Evolutionary conservation across 2,329 filamentous ascomycete species (phyloP).

Genomic region (Aciculosporium take): DNA sequence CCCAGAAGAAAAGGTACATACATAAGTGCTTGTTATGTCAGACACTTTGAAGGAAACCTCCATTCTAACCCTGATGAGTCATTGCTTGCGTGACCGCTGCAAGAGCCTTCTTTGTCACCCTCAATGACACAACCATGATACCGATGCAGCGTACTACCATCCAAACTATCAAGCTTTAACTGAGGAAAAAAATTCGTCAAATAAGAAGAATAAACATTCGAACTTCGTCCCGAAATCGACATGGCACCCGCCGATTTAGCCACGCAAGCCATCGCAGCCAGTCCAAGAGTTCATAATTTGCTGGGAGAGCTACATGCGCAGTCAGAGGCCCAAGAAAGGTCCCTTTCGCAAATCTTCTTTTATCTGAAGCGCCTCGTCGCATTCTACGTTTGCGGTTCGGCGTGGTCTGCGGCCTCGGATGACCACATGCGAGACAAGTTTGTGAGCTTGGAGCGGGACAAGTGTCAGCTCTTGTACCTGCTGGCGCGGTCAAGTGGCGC

Average conservation of each 20-base stretch:
- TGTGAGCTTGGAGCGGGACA: constrained; percentile 44
- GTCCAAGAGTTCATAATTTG: constrained; percentile 13
- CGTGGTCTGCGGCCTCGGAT: constrained; percentile 15
- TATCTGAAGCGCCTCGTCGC: constrained; percentile 12
- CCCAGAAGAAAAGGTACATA: too few relatives aligned
- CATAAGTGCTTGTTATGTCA: too few relatives aligned
- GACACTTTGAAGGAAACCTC: too few relatives aligned
- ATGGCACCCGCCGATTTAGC: constrained; percentile 3
- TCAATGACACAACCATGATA: not conserved
- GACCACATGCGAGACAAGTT: constrained; percentile 38
- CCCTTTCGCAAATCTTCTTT: constrained; percentile 14
- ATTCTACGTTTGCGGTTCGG: constrained; percentile 13
- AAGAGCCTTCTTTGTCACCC: not conserved
- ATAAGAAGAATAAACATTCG: not conserved
- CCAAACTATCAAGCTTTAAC: too few relatives aligned
- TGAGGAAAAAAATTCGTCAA: not conserved
- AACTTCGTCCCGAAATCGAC: not conserved
- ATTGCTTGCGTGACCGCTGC: not conserved
- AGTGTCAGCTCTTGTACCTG: constrained; percentile 41
- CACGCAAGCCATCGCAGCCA: constrained; percentile 12
- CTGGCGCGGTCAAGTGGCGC: constrained; percentile 34
- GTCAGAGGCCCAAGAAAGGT: constrained; percentile 14
- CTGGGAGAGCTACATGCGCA: constrained; percentile 14
- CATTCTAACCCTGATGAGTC: not conserved
- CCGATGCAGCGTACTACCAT: not conserved